Evolutionary conservation across 352 stramenopile species (phyloP), one percentile per base, ranked within the genome.

Genomic region (Phytopythium sindhum): DNA sequence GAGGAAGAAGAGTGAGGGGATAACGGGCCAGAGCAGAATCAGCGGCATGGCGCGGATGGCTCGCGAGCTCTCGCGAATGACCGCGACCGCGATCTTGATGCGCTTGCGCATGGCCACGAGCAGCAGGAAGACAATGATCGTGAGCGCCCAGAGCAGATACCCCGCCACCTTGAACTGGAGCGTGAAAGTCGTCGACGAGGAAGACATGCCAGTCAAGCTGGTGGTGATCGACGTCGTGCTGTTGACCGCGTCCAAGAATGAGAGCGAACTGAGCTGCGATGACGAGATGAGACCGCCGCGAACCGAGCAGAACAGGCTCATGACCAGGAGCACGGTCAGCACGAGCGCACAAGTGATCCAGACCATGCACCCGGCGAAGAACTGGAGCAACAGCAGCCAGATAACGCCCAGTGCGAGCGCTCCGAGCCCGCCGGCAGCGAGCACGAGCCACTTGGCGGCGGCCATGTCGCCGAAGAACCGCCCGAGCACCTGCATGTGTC

Each of bases 401-500:
- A 90, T 5, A 23, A 94, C 54, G 14, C 86, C 83, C 1, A 95
- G 56, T 9, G 81, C 37, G 41, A 89, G 64, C 10, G 84, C 74
- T 8, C 81, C 84, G 5, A 68, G 70, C 9, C 78, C 85, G 1
- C 82, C 86, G 10, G 86, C 69, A 8, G 79, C 51, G 23, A 95
- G 29, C 14, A 96, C 74, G 41, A 91, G 67, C 45, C 69, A 73
- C 2, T 78, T 77, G n/a, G 78, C 77, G 14, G 80, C 74, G 26
- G 75, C 75, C 66, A 93, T 90, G 55, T 96, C 88, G 65, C 82
- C 86, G 19, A 96, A 52, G 37, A 91, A 90, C 2, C 86, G 77
- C 0, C 74, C 75, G 12, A 95, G 69, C 2, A 89, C 69, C 51
- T 89, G 77, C 10, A 78, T 29, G 35, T 81, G 64, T 35, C 78